Evolutionary conservation across 306 rosid species (phyloP).

Genomic region (Malus fusca): DNA sequence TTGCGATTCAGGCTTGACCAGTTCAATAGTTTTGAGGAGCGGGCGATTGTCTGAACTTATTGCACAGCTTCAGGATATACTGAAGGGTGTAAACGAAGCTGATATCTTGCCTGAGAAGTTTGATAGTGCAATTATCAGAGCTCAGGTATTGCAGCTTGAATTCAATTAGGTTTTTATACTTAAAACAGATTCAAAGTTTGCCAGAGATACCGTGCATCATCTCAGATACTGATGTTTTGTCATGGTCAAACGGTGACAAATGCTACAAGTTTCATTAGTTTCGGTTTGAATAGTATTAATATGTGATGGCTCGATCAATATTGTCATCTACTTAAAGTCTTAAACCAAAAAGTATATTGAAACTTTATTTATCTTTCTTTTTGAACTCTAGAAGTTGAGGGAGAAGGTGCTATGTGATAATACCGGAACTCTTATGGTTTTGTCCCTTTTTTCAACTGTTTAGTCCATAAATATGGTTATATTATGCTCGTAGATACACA

Average conservation of each 20-base stretch:
- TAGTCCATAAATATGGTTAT: background rate
- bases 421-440: background rate
- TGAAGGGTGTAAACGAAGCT: constrained; percentile 49
- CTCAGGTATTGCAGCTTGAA: constrained; percentile 38
- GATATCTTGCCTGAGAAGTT: constrained; percentile 41
- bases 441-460: background rate
- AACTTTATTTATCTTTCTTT: background rate
- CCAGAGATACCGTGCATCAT: background rate
- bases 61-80: constrained; percentile 62
- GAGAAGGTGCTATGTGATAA: background rate
- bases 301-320: background rate
- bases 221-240: background rate
- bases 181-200: background rate
- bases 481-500: background rate
- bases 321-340: background rate
- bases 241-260: background rate
- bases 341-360: background rate
- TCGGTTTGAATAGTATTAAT: background rate
- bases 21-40: constrained; percentile 60
- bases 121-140: constrained; percentile 41
- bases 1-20: constrained; percentile 53
- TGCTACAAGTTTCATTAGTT: background rate
- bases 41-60: constrained; percentile 57
- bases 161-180: background rate
- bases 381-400: background rate